Base-by-base conservation (phyloP, 1,284 basidiomycete species). In the Leccinum pallidistipes region DNA sequence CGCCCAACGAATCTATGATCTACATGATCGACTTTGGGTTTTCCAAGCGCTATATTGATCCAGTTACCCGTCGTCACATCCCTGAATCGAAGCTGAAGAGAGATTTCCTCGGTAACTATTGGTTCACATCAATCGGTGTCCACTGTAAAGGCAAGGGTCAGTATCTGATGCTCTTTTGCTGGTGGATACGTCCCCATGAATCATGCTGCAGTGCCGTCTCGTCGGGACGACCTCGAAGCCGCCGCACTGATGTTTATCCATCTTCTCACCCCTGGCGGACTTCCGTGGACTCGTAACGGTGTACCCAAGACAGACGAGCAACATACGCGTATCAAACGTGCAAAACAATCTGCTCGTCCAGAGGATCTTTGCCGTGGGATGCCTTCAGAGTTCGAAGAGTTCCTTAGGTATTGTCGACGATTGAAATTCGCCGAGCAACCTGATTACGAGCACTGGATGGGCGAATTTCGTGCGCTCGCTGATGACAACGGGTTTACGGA, bases 21-120 rank as follows among this genome's bases (percentile, higher is more conserved):
- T 91, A 90, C 68, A 88, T 91, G 88, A 91, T 91, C 67, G 90
- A 91, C 73, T 91, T 91, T 71, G 89, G 89, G 9, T 91, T 91
- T 71, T 89, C 88, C 16, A 91, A 91, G 69, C 81, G 81, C 51
- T 91, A 89, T 65, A 84, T 91, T 65, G 87, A 91, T 73, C 80
- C 79, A 18, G 63, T 72, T 45, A 89, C 87, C 4, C 78, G 75
- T 38, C 80, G 82, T 27, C 89, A 91, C 66, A 88, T 91, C 60
- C 82, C 85, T 18, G 86, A 91, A 62, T 86, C 84, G 66, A 86
- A 81, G 64, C 73, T 69, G 10, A 86, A 86, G 68, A 83, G 87
- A 47, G 86, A 90, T 68, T 91, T 91, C 66, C 85, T 91, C 55
- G 89, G 89, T 31, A 91, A 91, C 69, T 91, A 91, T 69, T 91